Evolutionary conservation across 2,329 filamentous ascomycete species (phyloP).

Genomic region (Drechslera avenae): DNA sequence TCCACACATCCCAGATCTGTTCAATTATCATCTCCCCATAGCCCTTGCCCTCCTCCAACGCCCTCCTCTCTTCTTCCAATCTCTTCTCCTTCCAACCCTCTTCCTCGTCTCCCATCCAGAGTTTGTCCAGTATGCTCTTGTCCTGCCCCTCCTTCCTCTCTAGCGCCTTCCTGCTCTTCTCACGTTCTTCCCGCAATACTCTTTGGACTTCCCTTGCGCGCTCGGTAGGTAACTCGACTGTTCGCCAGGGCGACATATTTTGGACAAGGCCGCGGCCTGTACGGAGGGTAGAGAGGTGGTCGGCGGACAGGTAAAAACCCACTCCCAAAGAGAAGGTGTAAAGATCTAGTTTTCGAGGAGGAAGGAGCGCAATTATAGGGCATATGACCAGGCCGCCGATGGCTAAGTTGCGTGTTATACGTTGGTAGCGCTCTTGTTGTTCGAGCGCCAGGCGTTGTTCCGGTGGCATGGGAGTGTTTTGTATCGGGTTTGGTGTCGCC

Average conservation of each 20-base stretch:
- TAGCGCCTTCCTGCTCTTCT: conserved; percentile 42
- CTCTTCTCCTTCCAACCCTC: conserved; percentile 54
- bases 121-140: conserved; percentile 37
- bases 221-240: conserved; percentile 45
- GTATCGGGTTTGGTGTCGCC: conserved; percentile 26
- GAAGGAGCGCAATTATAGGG: conserved; percentile 60
- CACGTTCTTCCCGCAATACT: conserved; percentile 47
- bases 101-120: conserved; percentile 50
- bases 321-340: conserved; percentile 62
- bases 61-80: conserved; percentile 53
- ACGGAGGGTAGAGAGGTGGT: conserved; percentile 54
- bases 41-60: conserved; percentile 46
- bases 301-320: conserved; percentile 56
- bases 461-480: conserved; percentile 35
- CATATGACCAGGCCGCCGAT: conserved; percentile 58
- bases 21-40: conserved; percentile 53
- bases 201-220: conserved; percentile 40
- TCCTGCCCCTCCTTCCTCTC: conserved; percentile 26
- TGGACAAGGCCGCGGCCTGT: conserved; percentile 47
- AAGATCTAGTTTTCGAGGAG: conserved; percentile 66
- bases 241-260: conserved; percentile 29
- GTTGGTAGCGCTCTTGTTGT: conserved; percentile 37
- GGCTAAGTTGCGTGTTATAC: conserved; percentile 52
- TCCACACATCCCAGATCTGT: conserved; percentile 57
- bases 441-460: conserved; percentile 43